Base-by-base conservation (phyloP, 495 filamentous ascomycete genomes). In the Penicillium robsamsonii region DNA sequence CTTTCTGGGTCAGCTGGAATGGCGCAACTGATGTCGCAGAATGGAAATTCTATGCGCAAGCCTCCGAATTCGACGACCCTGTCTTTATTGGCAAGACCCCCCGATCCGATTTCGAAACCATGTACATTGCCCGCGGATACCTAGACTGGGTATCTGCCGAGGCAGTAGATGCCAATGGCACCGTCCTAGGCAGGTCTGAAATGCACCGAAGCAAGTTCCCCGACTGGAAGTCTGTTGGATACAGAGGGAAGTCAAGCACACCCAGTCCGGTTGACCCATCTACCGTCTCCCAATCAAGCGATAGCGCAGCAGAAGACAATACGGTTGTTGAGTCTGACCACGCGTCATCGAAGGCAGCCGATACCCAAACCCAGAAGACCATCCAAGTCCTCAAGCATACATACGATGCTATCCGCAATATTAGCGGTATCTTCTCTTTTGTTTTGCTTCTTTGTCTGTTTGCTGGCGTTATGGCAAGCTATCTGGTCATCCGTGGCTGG, bases 131-230 rank as follows among this genome's bases (percentile, higher is more conserved):
- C 46, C 44, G 46, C 11, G 73, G 70, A 11, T 74, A 67, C 44
- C 54, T 75, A 46, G 71, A 75, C 57, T 74, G 69, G 65, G 54
- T 57, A 52, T 70, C 7, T 79, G 91, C 7, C 89, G 84, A 69
- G 29, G 71, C 69, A 3, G 53, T 74, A 1, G 60, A 71, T 33
- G 46, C 25, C 17, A 46, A 64, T 18, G 63, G 63, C 27, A 46
- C 58, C 12, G 56, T 59, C 37, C 40, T 68, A 13, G 60, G 63
- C 11, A 59, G 40, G 5, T 68, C 65, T 4, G 47, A 44, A 13
- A 50, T 68, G 11, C 60, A 66, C 29, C 65, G 65, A 3, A 64
- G 57, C 22, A 40, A 55, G 5, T 50, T 45, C 38, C 65, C 65
- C 13, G 44, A 61, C 45, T 68, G 65, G 65, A 41, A 53, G 10